phyloP scores from a whole-genome alignment of 2,329 filamentous ascomycete species.

The Claviceps pusilla region DNA sequence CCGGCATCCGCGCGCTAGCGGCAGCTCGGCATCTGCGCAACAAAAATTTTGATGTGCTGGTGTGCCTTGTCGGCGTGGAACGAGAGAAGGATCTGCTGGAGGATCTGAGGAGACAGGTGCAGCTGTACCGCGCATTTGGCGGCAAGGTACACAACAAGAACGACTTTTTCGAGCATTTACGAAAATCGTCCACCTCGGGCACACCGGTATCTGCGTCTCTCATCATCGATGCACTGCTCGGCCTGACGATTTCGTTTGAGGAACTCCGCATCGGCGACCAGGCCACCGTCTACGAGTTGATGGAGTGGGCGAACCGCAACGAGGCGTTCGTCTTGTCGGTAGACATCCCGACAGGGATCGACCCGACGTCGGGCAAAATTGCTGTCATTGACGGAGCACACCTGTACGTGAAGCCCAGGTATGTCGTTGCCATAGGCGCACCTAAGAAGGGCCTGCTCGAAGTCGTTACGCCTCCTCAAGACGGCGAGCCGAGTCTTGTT shows the following conservation, averaged over 20 bases:
- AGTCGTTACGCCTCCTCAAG: slow-evolving; percentile 44
- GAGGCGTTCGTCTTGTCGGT: slow-evolving; percentile 71
- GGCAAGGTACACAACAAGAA: slow-evolving; percentile 52
- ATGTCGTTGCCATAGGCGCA: slow-evolving; percentile 71
- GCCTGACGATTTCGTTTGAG: slow-evolving; percentile 76
- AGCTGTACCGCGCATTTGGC: slow-evolving; percentile 71
- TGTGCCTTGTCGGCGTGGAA: slow-evolving; percentile 75
- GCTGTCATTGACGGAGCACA: slow-evolving; percentile 57
- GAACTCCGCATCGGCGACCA: slow-evolving; percentile 73
- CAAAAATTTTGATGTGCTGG: slow-evolving; percentile 63
- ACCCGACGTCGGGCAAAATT: slow-evolving; percentile 57
- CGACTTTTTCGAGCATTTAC: slow-evolving; percentile 46
- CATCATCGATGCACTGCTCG: slow-evolving; percentile 78
- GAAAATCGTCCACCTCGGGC: slow-evolving; percentile 26
- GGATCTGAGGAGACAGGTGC: slow-evolving; percentile 64
- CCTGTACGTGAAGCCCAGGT: slow-evolving; percentile 67
- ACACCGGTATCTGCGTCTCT: slow-evolving; percentile 50
- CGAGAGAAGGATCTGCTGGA: slow-evolving; percentile 68
- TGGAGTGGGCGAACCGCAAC: slow-evolving; percentile 84
- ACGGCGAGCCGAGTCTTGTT: slow-evolving; percentile 19
- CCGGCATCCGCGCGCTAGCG: slow-evolving; percentile 68
- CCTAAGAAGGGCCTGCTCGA: slow-evolving; percentile 75
- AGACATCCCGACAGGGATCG: slow-evolving; percentile 82
- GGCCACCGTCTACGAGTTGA: slow-evolving; percentile 71
- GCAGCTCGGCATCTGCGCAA: slow-evolving; percentile 78